Base-by-base conservation (phyloP, 2,329 filamentous ascomycete genomes). In the Penicillium sp. region DNA sequence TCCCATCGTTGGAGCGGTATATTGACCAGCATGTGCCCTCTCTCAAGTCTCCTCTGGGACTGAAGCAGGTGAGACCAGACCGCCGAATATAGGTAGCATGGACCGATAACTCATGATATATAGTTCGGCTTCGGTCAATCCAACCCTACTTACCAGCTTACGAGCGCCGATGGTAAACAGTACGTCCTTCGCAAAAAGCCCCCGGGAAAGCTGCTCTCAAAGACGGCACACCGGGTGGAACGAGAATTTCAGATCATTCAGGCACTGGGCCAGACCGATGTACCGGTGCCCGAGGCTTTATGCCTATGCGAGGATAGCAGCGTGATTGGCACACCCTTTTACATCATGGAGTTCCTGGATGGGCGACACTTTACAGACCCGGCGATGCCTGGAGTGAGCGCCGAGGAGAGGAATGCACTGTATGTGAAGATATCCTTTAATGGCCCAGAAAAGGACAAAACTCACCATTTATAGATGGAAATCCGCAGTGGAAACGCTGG, bases 141-240 rank as follows among this genome's bases (percentile, higher is more conserved):
- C 48, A 98, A 97, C 67, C 93, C 93, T 36, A 98, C 93, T 2
- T 98, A 97, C 73, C 88, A 91, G 63, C 77, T 97, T 63, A 95
- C 84, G 13, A 83, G 83, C 42, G 76, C 81, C 55, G 77, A 82
- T 64, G 81, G 83, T 42, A 69, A 75, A 57, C 82, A 84, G 64
- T 95, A 85, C 72, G 93, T 98, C 27, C 80, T 97, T 75, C 88
- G 93, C 67, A 97, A 98, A 79, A 97, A 97, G 74, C 93, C 93
- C 0, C 91, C 93, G n/a, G 93, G 93, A 54, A 83, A 85, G 72
- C 84, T 98, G 31, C 78, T 97, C 40, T 95, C 89, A 60, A 89
- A 89, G 73, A 91, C 91, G 2, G 93, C 93, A 8, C 93, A 98
- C 74, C 87, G 91, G 68, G 91, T 98, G 62, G 93, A 98, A 73